A percentile compares a stretch with the other conserved stretches of the same genome.
phyloP scores from a whole-genome alignment of 257 asterid genomes.

The Solanum microdontum region DNA sequence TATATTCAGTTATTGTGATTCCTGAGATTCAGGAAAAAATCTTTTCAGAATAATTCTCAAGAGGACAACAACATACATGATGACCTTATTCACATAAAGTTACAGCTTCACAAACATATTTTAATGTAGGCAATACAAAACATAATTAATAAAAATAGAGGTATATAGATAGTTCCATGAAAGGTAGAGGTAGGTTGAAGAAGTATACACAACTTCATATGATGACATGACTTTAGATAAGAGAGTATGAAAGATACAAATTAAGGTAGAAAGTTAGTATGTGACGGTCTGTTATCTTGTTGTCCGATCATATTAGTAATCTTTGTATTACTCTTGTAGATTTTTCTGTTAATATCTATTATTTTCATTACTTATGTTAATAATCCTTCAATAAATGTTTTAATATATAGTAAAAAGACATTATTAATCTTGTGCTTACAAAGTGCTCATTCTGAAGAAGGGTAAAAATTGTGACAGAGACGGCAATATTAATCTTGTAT shows the following conservation, averaged over 20 bases:
- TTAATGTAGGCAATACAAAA: not conserved
- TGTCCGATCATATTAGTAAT: not conserved
- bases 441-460: no score
- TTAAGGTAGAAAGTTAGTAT: no score
- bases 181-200: not conserved
- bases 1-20: not conserved
- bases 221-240: no score
- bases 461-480: no score
- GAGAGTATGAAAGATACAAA: fast-evolving
- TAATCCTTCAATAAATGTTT: no score
- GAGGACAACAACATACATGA: not conserved
- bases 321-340: not conserved
- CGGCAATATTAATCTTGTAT: no score
- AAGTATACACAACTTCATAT: not conserved
- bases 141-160: not conserved
- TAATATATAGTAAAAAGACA: no score
- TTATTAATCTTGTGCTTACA: no score
- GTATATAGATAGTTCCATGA: not conserved
- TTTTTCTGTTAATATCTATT: not conserved
- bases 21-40: not conserved
- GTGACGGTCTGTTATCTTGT: not conserved
- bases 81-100: not conserved
- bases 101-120: not conserved
- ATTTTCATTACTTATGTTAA: no score
- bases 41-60: not conserved